Conservation (phyloP, 176 grass and related monocot species). For the Phoenix dactylifera region DNA sequence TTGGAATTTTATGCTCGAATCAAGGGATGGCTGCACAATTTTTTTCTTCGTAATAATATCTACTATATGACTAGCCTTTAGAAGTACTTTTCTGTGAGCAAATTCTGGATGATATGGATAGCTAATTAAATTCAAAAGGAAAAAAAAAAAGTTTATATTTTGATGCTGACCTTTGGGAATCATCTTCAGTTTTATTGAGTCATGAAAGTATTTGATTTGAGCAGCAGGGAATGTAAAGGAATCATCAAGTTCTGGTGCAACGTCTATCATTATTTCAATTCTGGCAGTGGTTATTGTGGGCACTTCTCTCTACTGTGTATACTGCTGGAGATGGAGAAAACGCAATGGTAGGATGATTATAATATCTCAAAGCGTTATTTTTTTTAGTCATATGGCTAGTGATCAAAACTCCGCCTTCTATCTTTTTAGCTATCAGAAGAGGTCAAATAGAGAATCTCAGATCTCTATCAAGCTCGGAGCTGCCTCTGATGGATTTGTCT, state of each 20-base stretch:
- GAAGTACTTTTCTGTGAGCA: no score
- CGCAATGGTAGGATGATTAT: constrained; percentile 52
- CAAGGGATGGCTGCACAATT: no score
- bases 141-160: no score
- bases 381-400: no score
- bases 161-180: no score
- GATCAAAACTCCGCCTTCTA: background rate
- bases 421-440: constrained; percentile 55
- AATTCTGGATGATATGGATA: no score
- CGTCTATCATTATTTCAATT: constrained; percentile 64
- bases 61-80: no score
- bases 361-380: no score
- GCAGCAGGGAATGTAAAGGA: constrained; percentile 24
- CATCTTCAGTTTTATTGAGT: no score
- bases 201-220: background rate
- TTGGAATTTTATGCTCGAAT: no score
- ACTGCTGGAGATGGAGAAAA: constrained; percentile 97
- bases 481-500: constrained; percentile 64
- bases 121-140: no score
- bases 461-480: constrained; percentile 60
- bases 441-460: constrained; percentile 54
- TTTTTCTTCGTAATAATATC: no score
- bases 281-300: constrained; percentile 58
- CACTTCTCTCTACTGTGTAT: constrained; percentile 56
- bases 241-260: constrained; percentile 37